A percentile compares a stretch with the other conserved stretches of the same genome.
These are phyloP conservation scores for Neoscytalidium dimidiatum DNA, from an alignment of 2,329 filamentous ascomycete genomes.

Conservation along the genomic window DNA sequence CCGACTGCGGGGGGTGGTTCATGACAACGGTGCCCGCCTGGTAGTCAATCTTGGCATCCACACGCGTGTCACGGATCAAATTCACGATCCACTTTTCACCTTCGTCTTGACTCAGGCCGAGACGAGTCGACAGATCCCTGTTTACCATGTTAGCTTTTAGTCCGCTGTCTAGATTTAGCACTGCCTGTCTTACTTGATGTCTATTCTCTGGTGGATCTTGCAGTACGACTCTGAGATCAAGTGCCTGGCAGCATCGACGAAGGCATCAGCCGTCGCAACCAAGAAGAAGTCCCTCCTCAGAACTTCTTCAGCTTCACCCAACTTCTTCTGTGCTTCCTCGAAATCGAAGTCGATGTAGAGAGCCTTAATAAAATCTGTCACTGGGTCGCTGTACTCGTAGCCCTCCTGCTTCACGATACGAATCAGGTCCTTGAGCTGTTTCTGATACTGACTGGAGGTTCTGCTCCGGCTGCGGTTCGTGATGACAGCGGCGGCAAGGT, in stretches of 20 bases:
- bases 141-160: background rate
- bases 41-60: slow-evolving; percentile 99
- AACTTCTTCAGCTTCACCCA: slow-evolving; percentile 85
- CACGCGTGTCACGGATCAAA: slow-evolving; percentile 93
- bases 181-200: slow-evolving; percentile 71
- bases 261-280: slow-evolving; percentile 76
- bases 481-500: slow-evolving; percentile 91
- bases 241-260: slow-evolving; percentile 92
- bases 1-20: slow-evolving; percentile 98
- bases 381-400: slow-evolving; percentile 95
- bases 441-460: slow-evolving; percentile 90
- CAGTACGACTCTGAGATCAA: slow-evolving; percentile 98
- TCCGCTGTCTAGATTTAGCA: slow-evolving; percentile 18
- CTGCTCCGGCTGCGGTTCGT: slow-evolving; percentile 75
- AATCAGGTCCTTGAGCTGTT: slow-evolving; percentile 96
- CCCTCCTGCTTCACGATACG: slow-evolving; percentile 95
- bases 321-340: slow-evolving; percentile 89
- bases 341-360: slow-evolving; percentile 97
- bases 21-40: slow-evolving; percentile 98
- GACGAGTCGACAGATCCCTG: slow-evolving; percentile 83
- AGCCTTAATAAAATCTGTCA: slow-evolving; percentile 95
- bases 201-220: slow-evolving; percentile 99
- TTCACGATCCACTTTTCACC: slow-evolving; percentile 99
- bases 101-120: slow-evolving; percentile 89
- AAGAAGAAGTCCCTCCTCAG: slow-evolving; percentile 96